Evolutionary conservation across 768 basidiomycete species (phyloP), one percentile per base, ranked within the genome.

Genomic region (Boletus reticulatus): DNA sequence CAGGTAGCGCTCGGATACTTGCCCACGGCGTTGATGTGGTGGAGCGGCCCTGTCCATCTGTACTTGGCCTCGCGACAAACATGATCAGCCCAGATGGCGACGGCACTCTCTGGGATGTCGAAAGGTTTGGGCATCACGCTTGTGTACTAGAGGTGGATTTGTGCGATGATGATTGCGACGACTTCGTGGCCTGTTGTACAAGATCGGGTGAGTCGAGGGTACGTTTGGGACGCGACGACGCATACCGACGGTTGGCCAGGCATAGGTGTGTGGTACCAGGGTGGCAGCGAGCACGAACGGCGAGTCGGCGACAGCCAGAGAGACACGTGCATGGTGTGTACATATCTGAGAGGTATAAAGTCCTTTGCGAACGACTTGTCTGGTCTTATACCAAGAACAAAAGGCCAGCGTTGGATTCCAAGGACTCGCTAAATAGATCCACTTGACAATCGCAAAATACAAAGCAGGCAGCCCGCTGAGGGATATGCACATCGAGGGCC

Each of bases 51-150:
- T 5, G 88, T 89, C 87, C 88, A 92, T 29, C 82, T 80, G 76
- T 84, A 86, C 62, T 74, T 76, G 10, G 71, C 60, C 24, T 57
- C 63, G 60, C 67, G 75, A 48, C 85, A 82, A 44, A 87, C 69
- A 41, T 74, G 74, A 73, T 98, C 94, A 0, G 95, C 94, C 96
- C 96, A 98, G 0, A 88, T 73, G 0, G 96, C 88, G 45, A 96
- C 78, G 16, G 87, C 22, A 22, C 22, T 22, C 22, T 22, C 22
- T 22, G 22, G 85, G 62, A 98, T 85, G 29, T 76, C 70, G 61
- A 6, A 27, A 50, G 97, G 73, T 31, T 77, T 79, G 3, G 82
- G 78, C 41, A 87, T 77, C 6, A 88, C 85, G 3, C 75, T 75
- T 0, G 91, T 6, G 27, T 27, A 8, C n/a, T n/a, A n/a, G 24